phyloP scores from a whole-genome alignment of 352 stramenopile genomes.

The Phytophthora hibernalis region DNA sequence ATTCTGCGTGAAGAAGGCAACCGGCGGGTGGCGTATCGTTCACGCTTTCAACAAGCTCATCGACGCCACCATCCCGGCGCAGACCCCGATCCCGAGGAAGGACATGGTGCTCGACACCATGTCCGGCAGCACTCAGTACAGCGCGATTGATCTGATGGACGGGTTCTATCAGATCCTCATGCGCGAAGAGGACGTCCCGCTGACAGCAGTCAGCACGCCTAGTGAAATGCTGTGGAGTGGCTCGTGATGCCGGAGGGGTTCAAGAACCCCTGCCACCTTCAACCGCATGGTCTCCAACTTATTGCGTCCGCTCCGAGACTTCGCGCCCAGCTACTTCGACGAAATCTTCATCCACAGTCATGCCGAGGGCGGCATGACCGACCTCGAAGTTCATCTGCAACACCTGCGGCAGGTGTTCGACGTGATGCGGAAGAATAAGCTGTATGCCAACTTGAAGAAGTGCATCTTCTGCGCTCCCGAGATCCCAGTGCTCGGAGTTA shows the following conservation, averaged over 20 bases:
- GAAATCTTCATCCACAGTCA: conserved; percentile 40
- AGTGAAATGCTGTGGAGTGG: too few relatives aligned
- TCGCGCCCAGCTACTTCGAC: conserved; percentile 36
- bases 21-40: conserved; percentile 33
- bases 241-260: too few relatives aligned
- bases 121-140: too few relatives aligned
- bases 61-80: conserved; percentile 28
- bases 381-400: conserved; percentile 26
- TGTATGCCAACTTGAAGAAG: conserved; percentile 36
- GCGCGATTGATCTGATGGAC: too few relatives aligned
- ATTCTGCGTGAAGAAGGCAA: conserved; percentile 41
- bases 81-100: conserved; percentile 44
- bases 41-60: conserved; percentile 50
- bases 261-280: too few relatives aligned
- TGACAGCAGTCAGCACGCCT: too few relatives aligned
- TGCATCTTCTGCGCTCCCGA: conserved; percentile 35
- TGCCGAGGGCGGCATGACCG: conserved; percentile 1
- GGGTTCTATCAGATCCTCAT: too few relatives aligned
- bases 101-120: too few relatives aligned
- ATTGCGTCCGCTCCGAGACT: conserved; percentile 2
- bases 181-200: too few relatives aligned
- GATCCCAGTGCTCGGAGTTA: conserved; percentile 42
- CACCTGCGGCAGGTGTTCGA: conserved; percentile 33
- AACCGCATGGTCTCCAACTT: too few relatives aligned
- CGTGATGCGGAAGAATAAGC: too few relatives aligned